A percentile compares a stretch with the other conserved stretches of the same genome.
These are phyloP conservation scores for Lachancea quebecensis DNA, from an alignment of 805 yeast species.

Conservation along the genomic window DNA sequence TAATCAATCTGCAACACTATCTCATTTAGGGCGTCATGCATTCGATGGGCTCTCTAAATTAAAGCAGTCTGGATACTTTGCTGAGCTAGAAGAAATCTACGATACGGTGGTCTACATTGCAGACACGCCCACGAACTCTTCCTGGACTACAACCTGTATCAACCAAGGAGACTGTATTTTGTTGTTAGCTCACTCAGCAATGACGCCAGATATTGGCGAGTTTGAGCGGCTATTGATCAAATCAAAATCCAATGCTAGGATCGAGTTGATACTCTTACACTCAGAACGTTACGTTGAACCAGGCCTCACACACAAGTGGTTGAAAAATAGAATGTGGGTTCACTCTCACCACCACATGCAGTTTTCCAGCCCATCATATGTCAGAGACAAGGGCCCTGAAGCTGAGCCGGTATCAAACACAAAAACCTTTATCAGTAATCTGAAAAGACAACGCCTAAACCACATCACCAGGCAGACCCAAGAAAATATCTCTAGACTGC, in stretches of 20 bases:
- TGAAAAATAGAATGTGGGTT: conserved; percentile 82
- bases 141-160: conserved; percentile 89
- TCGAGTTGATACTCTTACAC: conserved; percentile 79
- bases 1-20: conserved; percentile 75
- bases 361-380: conserved; percentile 30
- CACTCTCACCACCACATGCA: conserved; percentile 90
- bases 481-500: conserved; percentile 25
- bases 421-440: conserved; percentile 16
- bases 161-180: conserved; percentile 94
- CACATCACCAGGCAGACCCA: conserved; percentile 23
- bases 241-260: conserved; percentile 75
- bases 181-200: conserved; percentile 75
- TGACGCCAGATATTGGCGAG: conserved; percentile 72
- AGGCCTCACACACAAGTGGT: conserved; percentile 81
- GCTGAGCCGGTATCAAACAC: neutral
- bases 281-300: conserved; percentile 76
- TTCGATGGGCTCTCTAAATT: conserved; percentile 82
- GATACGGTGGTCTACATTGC: conserved; percentile 87
- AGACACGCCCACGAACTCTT: conserved; percentile 73
- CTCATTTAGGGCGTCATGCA: conserved; percentile 83
- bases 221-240: conserved; percentile 72
- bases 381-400: neutral
- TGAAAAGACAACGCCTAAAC: conserved; percentile 27
- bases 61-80: conserved; percentile 81
- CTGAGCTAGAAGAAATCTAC: conserved; percentile 83